Evolutionary conservation across 805 yeast species (phyloP), one percentile per base, ranked within the genome.

Genomic region (Wickerhamomyces xylosicus): DNA sequence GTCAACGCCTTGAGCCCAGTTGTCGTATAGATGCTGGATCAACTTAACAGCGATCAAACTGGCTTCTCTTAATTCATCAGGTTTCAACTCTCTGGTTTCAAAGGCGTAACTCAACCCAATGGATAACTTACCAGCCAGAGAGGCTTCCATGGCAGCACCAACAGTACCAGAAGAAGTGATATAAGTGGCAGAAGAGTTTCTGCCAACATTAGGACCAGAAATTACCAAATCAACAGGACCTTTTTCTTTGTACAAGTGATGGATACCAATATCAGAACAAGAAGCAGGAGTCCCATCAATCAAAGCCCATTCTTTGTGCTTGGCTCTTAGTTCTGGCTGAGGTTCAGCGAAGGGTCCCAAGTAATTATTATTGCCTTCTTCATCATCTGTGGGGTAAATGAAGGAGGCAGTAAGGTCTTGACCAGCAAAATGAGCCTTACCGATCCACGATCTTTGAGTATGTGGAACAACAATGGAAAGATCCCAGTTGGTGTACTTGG

Each of bases 241-340:
- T 31, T 64, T 61, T 35, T 70, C 64, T 18, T 64, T 57, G 42
- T 71, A 66, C 40, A 87, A 57, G 53, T 85, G 86, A 51, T 85
- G 79, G 34, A 85, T 61, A 2, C 97, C 98, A 40, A 92, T 74
- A 59, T 90, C 95, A 4, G 95, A 72, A 60, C 97, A 86, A 2
- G 95, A 83, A 14, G 97, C 98, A 0, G 98, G 98, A 0, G 98
- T 92, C 33, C 95, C 95, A 58, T 85, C 87, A 10, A 92, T 64
- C 36, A 90, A 62, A 31, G 77, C 71, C 97, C 97, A 92, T 58
- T 86, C 95, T 50, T 79, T 78, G 47, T 64, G 61, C 36, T 60
- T 52, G 20, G 53, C 48, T 10, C 54, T 43, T 16, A 63, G 51
- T n/a, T 59, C 53, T 7, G 51, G 39, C 45, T 75, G 74, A 1